Percentiles rank a stretch among this genome's conserved stretches.
These are phyloP conservation scores for Neolentinus lepideus DNA, from an alignment of 1,284 basidiomycete genomes.

Conservation along the genomic window DNA sequence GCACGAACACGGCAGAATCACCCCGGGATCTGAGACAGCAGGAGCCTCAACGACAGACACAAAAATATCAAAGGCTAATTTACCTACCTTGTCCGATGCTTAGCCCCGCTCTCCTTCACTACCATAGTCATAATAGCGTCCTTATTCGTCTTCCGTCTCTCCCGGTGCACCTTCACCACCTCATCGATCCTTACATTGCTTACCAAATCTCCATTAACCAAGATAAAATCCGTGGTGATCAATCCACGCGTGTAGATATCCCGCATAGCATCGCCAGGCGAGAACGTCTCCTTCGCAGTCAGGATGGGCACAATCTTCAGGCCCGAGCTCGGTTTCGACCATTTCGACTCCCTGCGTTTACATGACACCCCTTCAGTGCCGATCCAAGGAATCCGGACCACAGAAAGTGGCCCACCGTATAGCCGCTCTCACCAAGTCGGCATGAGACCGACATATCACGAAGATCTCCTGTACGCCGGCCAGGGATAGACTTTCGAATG, in stretches of 20 bases:
- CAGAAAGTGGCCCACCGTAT: slow-evolving; percentile 55
- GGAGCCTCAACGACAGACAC: slow-evolving; percentile 8
- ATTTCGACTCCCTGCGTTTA: slow-evolving; percentile 61
- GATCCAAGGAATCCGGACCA: slow-evolving; percentile 6
- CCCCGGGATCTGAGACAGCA: slow-evolving; percentile 45
- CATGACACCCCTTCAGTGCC: background rate
- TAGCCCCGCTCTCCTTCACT: slow-evolving; percentile 70
- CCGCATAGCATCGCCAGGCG: slow-evolving; percentile 92
- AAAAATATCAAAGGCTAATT: slow-evolving; percentile 12
- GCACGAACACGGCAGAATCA: slow-evolving; percentile 67
- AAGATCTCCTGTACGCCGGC: slow-evolving; percentile 95
- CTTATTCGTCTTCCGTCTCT: slow-evolving; percentile 81
- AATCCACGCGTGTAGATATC: slow-evolving; percentile 94
- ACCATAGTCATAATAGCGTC: slow-evolving; percentile 97
- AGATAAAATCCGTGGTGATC: slow-evolving; percentile 89
- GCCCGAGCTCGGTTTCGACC: slow-evolving; percentile 68
- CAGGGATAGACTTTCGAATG: slow-evolving; percentile 87
- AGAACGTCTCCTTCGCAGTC: slow-evolving; percentile 83
- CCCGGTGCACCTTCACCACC: slow-evolving; percentile 86
- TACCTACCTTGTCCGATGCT: slow-evolving; percentile 67
- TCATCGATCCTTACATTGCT: slow-evolving; percentile 90
- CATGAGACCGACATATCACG: slow-evolving; percentile 85
- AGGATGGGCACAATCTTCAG: slow-evolving; percentile 86
- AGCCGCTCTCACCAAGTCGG: slow-evolving; percentile 74
- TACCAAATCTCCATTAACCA: slow-evolving; percentile 91